These are phyloP conservation scores for Aspergillus niger DNA, from an alignment of 2,329 filamentous ascomycete species.

Conservation along the genomic window DNA sequence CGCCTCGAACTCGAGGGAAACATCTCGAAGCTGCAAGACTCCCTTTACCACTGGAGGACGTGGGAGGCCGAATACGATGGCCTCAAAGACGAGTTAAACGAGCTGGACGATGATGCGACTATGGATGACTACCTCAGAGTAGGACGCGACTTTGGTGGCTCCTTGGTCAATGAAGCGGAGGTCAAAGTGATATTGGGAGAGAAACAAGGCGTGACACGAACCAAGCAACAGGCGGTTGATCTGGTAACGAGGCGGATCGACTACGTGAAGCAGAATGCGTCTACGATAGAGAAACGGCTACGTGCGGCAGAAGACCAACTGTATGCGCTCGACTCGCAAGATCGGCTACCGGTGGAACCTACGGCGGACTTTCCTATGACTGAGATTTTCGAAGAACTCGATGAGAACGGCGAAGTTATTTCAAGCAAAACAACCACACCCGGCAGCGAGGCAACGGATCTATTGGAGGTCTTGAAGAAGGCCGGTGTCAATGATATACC, in stretches of 20 bases:
- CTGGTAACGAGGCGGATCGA: slow-evolving; percentile 76
- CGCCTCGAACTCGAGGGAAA: slow-evolving; percentile 74
- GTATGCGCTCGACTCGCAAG: slow-evolving; percentile 61
- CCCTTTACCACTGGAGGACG: slow-evolving; percentile 82
- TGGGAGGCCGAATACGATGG: slow-evolving; percentile 92
- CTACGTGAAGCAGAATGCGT: slow-evolving; percentile 82
- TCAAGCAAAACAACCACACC: slow-evolving; percentile 68
- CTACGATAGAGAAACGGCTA: slow-evolving; percentile 72
- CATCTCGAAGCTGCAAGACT: slow-evolving; percentile 70
- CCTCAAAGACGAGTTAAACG: slow-evolving; percentile 77
- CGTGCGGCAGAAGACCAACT: slow-evolving; percentile 67
- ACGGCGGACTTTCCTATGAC: slow-evolving; percentile 72
- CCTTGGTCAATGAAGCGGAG: slow-evolving; percentile 52
- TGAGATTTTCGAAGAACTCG: slow-evolving; percentile 89
- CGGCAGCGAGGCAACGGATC: slow-evolving; percentile 65
- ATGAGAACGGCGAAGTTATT: slow-evolving; percentile 84
- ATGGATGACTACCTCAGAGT: slow-evolving; percentile 57
- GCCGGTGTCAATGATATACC: slow-evolving; percentile 65
- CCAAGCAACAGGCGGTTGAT: slow-evolving; percentile 64
- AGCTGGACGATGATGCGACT: slow-evolving; percentile 52
- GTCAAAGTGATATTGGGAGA: slow-evolving; percentile 57
- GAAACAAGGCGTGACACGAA: slow-evolving; percentile 48
- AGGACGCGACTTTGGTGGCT: slow-evolving; percentile 48
- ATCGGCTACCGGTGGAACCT: slow-evolving; percentile 64
- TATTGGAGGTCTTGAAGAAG: slow-evolving; percentile 73